Percentiles rank a stretch among this genome's conserved stretches.
Evolutionary conservation across 495 filamentous ascomycete genomes (phyloP).

Genomic region (Elaphomyces granulatus): DNA sequence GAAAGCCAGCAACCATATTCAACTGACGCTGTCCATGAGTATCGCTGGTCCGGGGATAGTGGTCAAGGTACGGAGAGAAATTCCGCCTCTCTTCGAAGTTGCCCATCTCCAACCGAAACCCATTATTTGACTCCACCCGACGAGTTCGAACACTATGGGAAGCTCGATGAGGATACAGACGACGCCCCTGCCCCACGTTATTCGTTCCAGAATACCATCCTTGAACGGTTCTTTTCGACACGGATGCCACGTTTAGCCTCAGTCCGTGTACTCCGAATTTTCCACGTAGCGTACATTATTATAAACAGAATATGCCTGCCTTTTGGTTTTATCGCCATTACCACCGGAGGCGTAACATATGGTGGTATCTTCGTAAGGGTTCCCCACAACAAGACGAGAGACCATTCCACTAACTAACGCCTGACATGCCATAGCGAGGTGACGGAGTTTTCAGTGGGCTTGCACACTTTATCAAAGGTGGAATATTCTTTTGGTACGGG

Average conservation of each 20-base stretch:
- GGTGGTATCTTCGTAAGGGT: conserved; percentile 53
- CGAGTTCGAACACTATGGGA: conserved; percentile 33
- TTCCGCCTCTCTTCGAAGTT: conserved; percentile 54
- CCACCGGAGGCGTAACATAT: conserved; percentile 51
- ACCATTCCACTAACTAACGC: conserved; percentile 3
- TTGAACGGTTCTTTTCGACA: conserved; percentile 33
- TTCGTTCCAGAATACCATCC: conserved; percentile 29
- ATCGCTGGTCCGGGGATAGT: conserved; percentile 72
- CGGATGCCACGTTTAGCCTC: conserved; percentile 45
- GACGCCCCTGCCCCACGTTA: conserved; percentile 19
- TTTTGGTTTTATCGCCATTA: conserved; percentile 49
- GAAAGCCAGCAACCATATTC: conserved; percentile 42
- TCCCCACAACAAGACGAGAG: no score
- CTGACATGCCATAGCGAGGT: conserved; percentile 36
- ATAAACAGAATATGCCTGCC: conserved; percentile 49
- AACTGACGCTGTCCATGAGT: conserved; percentile 25
- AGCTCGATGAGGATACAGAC: conserved; percentile 36
- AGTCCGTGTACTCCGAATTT: conserved; percentile 41
- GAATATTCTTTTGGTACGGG: conserved; percentile 95
- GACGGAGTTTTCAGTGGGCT: conserved; percentile 64
- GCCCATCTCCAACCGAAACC: conserved; percentile 41
- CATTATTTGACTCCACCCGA: conserved; percentile 23
- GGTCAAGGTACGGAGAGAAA: conserved; percentile 73
- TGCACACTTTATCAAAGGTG: conserved; percentile 91
- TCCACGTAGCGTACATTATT: conserved; percentile 42